Conservation (phyloP, 176 grass and related monocot species). For the Paspalum notatum region DNA sequence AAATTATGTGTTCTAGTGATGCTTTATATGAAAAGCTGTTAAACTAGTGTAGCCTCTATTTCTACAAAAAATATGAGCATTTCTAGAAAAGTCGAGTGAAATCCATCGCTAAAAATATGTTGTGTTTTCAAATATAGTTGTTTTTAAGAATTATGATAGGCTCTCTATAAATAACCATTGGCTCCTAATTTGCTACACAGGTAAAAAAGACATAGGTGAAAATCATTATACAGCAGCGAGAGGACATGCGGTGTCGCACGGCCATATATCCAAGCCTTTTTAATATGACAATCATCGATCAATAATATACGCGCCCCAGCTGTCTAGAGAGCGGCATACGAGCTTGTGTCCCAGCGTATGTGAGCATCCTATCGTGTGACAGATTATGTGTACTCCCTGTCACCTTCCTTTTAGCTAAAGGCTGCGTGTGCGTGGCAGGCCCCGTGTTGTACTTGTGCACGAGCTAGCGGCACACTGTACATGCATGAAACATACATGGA, state of each 20-base stretch:
- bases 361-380: slow-evolving; percentile 20
- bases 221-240: too few relatives aligned
- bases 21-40: too few relatives aligned
- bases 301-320: background rate
- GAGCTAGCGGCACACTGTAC: background rate
- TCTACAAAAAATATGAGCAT: too few relatives aligned
- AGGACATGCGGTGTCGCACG: slow-evolving; percentile 10
- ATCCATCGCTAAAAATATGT: too few relatives aligned
- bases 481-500: background rate
- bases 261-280: background rate
- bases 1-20: too few relatives aligned
- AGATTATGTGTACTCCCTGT: background rate
- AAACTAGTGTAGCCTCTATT: too few relatives aligned
- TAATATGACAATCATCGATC: background rate
- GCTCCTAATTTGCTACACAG: too few relatives aligned
- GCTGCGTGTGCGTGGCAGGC: background rate
- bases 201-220: too few relatives aligned
- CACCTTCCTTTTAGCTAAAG: background rate
- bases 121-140: too few relatives aligned
- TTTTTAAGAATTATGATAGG: too few relatives aligned
- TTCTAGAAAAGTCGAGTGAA: too few relatives aligned
- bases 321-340: background rate
- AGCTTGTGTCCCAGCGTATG: background rate
- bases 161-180: too few relatives aligned
- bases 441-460: background rate